Conservation (phyloP, 2,329 filamentous ascomycete species). For the Capronia americana region DNA sequence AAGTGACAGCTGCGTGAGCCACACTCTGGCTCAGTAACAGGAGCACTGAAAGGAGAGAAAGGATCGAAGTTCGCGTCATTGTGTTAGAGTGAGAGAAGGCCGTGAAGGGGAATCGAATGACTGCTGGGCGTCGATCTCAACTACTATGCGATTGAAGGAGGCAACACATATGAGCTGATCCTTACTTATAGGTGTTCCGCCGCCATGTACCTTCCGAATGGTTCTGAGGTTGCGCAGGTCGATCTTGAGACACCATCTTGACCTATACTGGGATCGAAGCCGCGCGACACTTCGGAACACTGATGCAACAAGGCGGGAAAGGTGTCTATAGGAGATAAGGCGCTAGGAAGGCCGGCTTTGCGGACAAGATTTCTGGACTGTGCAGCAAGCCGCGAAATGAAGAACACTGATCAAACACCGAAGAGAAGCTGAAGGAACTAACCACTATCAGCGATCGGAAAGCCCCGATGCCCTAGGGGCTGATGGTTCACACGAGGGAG, state of each 20-base stretch:
- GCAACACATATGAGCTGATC: background rate
- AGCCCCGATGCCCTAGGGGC: too few relatives aligned
- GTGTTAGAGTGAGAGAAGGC: background rate
- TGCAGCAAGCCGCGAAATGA: background rate
- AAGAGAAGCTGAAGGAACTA: background rate
- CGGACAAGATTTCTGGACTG: background rate
- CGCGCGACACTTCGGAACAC: slow-evolving; percentile 8
- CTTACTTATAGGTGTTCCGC: slow-evolving; percentile 2
- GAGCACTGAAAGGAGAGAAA: background rate
- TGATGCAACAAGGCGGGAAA: background rate
- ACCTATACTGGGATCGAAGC: too few relatives aligned
- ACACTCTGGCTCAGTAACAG: background rate
- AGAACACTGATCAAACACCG: background rate
- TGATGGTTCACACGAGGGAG: too few relatives aligned
- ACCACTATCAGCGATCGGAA: background rate
- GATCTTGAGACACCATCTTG: too few relatives aligned
- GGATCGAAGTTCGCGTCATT: background rate
- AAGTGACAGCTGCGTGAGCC: background rate
- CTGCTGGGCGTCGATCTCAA: background rate
- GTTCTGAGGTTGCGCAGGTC: too few relatives aligned
- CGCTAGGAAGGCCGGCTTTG: background rate
- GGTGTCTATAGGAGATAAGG: background rate
- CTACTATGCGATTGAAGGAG: background rate
- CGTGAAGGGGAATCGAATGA: background rate
- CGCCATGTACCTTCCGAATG: background rate